phyloP scores from a whole-genome alignment of 495 filamentous ascomycete genomes.

The Pyrenula massariospora region DNA sequence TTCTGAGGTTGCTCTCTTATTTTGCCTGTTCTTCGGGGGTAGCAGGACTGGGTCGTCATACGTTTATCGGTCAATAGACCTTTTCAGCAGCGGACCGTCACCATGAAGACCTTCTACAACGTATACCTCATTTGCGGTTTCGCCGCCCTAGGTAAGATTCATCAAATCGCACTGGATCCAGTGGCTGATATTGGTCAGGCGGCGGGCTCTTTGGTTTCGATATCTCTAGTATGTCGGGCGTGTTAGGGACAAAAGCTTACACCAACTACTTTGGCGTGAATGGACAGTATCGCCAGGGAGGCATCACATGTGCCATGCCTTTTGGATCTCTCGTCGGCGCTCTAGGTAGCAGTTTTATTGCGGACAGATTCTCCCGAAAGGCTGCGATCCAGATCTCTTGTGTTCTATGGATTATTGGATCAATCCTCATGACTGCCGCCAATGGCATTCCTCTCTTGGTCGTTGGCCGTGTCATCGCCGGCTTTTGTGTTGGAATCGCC shows the following conservation, averaged over 20 bases:
- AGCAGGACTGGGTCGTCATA: not conserved
- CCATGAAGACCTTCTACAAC: not conserved
- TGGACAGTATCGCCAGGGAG: not conserved
- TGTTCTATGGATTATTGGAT: constrained; percentile 53
- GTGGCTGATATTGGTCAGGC: constrained; percentile 16
- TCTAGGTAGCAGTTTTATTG: constrained; percentile 50
- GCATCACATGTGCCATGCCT: constrained; percentile 38
- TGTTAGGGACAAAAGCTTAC: constrained; percentile 24
- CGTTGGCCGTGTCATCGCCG: constrained; percentile 54
- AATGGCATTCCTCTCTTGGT: constrained; percentile 51
- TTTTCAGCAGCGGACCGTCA: too few species aligned
- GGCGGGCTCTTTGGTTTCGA: constrained; percentile 65
- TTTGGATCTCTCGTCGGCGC: constrained; percentile 59
- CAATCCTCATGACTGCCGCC: constrained; percentile 49
- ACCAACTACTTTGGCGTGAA: not conserved
- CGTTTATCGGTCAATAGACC: not conserved
- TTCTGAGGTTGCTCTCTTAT: not conserved
- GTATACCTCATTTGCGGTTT: not conserved
- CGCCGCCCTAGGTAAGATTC: not conserved
- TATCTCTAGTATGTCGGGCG: constrained; percentile 59
- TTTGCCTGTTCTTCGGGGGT: not conserved
- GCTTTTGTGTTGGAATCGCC: constrained; percentile 60
- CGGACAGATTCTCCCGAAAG: constrained; percentile 53
- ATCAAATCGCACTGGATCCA: constrained; percentile 3
- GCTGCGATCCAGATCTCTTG: constrained; percentile 50